Evolutionary conservation across 371 early-diverging fungal genomes (phyloP).

Genomic region (Cokeromyces recurvatus): DNA sequence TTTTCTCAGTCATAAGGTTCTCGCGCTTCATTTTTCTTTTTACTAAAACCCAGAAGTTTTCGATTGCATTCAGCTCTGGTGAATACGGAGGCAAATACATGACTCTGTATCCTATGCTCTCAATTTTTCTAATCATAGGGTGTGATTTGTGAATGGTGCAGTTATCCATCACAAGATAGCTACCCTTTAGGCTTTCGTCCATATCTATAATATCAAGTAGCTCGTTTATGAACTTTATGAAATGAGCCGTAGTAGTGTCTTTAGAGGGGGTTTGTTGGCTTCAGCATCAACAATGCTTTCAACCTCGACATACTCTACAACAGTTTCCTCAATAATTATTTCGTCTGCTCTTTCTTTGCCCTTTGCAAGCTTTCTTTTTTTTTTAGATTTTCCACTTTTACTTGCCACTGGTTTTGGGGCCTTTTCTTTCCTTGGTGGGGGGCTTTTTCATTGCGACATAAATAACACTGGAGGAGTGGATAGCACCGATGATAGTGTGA

Average conservation of each 20-base stretch:
- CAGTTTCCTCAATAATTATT: constrained; percentile 8
- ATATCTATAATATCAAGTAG: constrained; percentile 14
- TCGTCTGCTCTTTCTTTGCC: constrained; percentile 5
- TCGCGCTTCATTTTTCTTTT: constrained; percentile 13
- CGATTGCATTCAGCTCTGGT: too few relatives aligned
- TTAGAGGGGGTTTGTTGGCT: constrained; percentile 7
- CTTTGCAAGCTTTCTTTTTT: too few relatives aligned
- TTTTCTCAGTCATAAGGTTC: constrained; percentile 7
- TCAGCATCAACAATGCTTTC: too few relatives aligned
- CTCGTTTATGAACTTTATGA: constrained; percentile 11
- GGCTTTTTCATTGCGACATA: constrained; percentile 5
- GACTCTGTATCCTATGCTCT: constrained; percentile 13
- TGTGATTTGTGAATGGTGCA: constrained; percentile 12
- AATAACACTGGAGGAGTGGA: too few relatives aligned
- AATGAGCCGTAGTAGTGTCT: constrained; percentile 8
- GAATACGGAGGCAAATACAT: constrained; percentile 10
- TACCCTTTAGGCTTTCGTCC: too few relatives aligned
- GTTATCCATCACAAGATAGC: too few relatives aligned
- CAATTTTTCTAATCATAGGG: constrained; percentile 13
- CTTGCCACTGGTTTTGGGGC: too few relatives aligned
- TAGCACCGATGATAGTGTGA: too few relatives aligned
- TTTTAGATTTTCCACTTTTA: constrained; percentile 7
- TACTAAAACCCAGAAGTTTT: constrained; percentile 10
- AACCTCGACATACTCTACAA: constrained; percentile 13
- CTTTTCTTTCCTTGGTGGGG: constrained; percentile 5